Percentiles rank a stretch among this genome's conserved stretches.
Evolutionary conservation across 257 asterid genomes (phyloP).

Genomic region (Knoxia roxburghii): DNA sequence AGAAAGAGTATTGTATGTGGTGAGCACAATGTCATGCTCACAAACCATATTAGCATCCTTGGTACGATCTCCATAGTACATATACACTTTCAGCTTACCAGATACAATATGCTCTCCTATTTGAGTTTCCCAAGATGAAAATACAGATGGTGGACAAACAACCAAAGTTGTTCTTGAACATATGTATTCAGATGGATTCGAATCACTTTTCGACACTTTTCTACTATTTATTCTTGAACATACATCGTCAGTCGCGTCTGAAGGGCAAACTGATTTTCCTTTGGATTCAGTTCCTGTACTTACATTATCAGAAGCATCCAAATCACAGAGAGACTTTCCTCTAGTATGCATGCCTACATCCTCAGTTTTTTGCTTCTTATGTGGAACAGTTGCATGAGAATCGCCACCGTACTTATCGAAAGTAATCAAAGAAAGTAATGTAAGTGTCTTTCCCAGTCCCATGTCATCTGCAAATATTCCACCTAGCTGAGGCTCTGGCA

Average conservation of each 20-base stretch:
- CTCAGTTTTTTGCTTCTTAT: constrained; percentile 29
- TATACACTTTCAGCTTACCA: constrained; percentile 53
- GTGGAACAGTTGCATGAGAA: constrained; percentile 4
- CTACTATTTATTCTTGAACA: constrained; percentile 1
- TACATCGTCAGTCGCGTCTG: no score
- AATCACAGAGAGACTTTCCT: constrained; percentile 17
- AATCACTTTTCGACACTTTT: constrained; percentile 13
- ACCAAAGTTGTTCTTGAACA: constrained; percentile 44
- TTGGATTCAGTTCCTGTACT: constrained; percentile 23
- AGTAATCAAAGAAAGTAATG: constrained; percentile 71
- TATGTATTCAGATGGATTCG: neutral
- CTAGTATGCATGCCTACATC: constrained; percentile 3
- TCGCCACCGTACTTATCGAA: constrained; percentile 41
- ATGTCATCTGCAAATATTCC: constrained; percentile 90
- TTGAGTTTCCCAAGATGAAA: constrained; percentile 70
- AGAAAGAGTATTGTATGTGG: constrained; percentile 65
- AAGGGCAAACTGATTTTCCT: constrained; percentile 6
- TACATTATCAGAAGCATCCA: neutral
- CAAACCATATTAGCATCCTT: constrained; percentile 49
- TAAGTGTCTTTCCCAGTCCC: constrained; percentile 89
- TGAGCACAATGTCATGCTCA: constrained; percentile 61
- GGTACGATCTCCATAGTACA: constrained; percentile 74
- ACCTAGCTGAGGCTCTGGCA: constrained; percentile 74
- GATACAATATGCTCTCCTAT: constrained; percentile 62
- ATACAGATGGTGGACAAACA: constrained; percentile 75